Percentiles rank a stretch among this genome's conserved stretches.
These are phyloP conservation scores for Neurospora sp. DNA, from an alignment of 2,329 filamentous ascomycete genomes.

Conservation along the genomic window DNA sequence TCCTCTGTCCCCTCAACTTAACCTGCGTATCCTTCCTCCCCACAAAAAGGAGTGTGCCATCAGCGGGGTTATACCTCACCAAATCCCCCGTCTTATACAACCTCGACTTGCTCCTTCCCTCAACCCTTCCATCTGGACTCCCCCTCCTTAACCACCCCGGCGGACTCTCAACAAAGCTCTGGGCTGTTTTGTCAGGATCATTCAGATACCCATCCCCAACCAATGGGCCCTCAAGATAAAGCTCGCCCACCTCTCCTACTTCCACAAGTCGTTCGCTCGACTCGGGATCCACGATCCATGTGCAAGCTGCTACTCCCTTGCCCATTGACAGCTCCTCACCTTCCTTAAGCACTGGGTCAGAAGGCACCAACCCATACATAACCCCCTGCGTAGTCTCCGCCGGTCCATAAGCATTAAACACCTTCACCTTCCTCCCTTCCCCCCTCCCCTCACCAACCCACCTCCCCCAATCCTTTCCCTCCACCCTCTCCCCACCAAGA, in stretches of 20 bases:
- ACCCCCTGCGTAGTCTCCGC: conserved; percentile 7
- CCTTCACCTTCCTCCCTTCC: not conserved
- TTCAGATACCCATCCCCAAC: conserved; percentile 15
- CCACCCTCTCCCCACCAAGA: not conserved
- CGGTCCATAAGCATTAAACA: conserved; percentile 18
- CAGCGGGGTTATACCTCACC: conserved; percentile 20
- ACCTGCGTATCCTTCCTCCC: conserved; percentile 17
- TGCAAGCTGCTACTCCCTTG: conserved; percentile 8
- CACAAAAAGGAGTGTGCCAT: conserved; percentile 14
- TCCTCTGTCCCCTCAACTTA: conserved; percentile 18
- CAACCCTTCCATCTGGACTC: conserved; percentile 44
- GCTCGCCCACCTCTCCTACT: conserved; percentile 17
- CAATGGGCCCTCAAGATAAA: conserved; percentile 14
- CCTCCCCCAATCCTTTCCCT: not conserved
- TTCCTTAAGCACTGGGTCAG: conserved; percentile 5
- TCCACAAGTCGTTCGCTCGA: conserved; percentile 17
- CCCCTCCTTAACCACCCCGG: conserved; percentile 24
- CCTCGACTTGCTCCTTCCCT: conserved; percentile 26
- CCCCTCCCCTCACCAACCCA: not conserved
- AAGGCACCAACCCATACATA: not conserved
- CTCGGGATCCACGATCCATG: conserved; percentile 24
- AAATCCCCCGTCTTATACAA: conserved; percentile 37
- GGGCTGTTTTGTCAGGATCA: conserved; percentile 30
- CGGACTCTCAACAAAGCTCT: conserved; percentile 31
- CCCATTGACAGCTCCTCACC: conserved; percentile 21